Percentiles rank a stretch among this genome's conserved stretches.
These are phyloP conservation scores for Xylaria intraflava DNA, from an alignment of 495 filamentous ascomycete species.

Conservation along the genomic window DNA sequence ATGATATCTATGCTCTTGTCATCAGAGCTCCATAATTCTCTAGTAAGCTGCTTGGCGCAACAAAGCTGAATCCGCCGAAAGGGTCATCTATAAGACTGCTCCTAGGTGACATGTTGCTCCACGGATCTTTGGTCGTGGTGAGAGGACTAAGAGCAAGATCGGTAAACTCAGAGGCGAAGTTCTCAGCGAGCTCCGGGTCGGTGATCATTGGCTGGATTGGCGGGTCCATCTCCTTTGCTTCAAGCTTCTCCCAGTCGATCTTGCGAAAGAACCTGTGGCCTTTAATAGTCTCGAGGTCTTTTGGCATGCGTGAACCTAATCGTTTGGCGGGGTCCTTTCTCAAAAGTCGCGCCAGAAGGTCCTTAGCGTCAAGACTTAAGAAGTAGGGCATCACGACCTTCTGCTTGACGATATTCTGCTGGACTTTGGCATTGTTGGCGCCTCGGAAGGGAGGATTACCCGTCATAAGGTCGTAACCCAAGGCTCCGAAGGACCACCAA, in stretches of 20 bases:
- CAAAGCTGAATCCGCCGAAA: slow-evolving; percentile 95
- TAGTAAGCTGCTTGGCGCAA: slow-evolving; percentile 80
- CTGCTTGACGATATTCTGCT: slow-evolving; percentile 86
- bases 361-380: slow-evolving; percentile 82
- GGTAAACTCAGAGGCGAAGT: slow-evolving; percentile 86
- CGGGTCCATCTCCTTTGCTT: slow-evolving; percentile 67
- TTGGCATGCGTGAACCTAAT: slow-evolving; percentile 78
- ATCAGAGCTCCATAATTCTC: slow-evolving; percentile 45
- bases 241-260: slow-evolving; percentile 85
- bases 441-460: slow-evolving; percentile 84
- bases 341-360: slow-evolving; percentile 79
- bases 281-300: slow-evolving; percentile 80
- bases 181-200: slow-evolving; percentile 90
- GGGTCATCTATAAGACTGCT: slow-evolving; percentile 52
- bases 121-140: slow-evolving; percentile 31
- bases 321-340: slow-evolving; percentile 88
- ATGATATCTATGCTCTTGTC: neutral
- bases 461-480: slow-evolving; percentile 87
- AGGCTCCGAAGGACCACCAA: slow-evolving; percentile 95
- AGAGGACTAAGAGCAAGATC: slow-evolving; percentile 72
- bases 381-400: slow-evolving; percentile 84
- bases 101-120: slow-evolving; percentile 27
- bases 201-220: slow-evolving; percentile 91
- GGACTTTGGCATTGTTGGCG: slow-evolving; percentile 83
- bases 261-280: slow-evolving; percentile 93